A percentile compares a stretch with the other conserved stretches of the same genome.
Conservation (phyloP, 805 yeast species). For the Clavispora carvajalis region DNA sequence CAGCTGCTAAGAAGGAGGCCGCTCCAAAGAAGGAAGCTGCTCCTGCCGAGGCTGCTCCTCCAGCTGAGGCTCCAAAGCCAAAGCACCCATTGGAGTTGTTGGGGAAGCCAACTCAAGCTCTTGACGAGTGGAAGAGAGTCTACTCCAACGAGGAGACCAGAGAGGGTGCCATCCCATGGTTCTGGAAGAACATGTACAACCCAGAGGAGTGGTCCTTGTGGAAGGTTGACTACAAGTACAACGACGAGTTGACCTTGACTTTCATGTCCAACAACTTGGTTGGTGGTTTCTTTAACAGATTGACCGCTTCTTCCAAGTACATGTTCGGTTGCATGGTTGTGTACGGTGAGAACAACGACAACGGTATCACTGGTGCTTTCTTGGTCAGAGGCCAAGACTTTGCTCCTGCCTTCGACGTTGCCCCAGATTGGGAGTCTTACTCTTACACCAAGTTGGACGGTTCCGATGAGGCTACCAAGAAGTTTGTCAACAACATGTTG, state of each 20-base stretch:
- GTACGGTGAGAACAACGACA: slow-evolving; percentile 97
- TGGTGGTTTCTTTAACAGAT: slow-evolving; percentile 97
- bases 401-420: slow-evolving; percentile 92
- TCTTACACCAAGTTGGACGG: slow-evolving; percentile 77
- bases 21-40: slow-evolving; percentile 25
- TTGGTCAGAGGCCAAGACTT: slow-evolving; percentile 91
- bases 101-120: slow-evolving; percentile 61
- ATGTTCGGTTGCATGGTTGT: slow-evolving; percentile 92
- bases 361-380: slow-evolving; percentile 95
- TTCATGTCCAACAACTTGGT: slow-evolving; percentile 98
- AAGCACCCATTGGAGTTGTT: slow-evolving; percentile 88
- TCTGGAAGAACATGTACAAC: slow-evolving; percentile 89
- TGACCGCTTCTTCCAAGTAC: slow-evolving; percentile 86
- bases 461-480: slow-evolving; percentile 68
- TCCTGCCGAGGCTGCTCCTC: slow-evolving; percentile 30
- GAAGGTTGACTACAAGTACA: slow-evolving; percentile 95
- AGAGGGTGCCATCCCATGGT: slow-evolving; percentile 91
- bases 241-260: slow-evolving; percentile 93
- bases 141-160: slow-evolving; percentile 98
- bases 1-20: slow-evolving; percentile 31
- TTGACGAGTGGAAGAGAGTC: slow-evolving; percentile 94
- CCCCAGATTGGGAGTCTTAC: slow-evolving; percentile 99
- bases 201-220: slow-evolving; percentile 91
- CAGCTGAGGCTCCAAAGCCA: slow-evolving; percentile 64
- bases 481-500: slow-evolving; percentile 84